A percentile compares a stretch with the other conserved stretches of the same genome.
Evolutionary conservation across 257 asterid genomes (phyloP).

Genomic region (Ilex aquifolium): DNA sequence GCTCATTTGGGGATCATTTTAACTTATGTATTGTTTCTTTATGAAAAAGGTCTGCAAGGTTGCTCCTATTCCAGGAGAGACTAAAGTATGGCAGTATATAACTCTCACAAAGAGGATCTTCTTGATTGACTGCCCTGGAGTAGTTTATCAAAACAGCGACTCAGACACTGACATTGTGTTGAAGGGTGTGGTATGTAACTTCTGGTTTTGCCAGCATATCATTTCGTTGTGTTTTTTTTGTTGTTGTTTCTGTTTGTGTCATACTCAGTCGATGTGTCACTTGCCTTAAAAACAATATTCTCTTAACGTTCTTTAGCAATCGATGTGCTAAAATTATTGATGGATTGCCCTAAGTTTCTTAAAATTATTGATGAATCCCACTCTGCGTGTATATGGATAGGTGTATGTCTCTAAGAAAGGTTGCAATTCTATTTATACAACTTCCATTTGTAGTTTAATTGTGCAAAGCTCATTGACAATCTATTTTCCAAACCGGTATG

Average conservation of each 20-base stretch:
- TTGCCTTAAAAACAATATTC: neutral
- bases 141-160: slow-evolving; percentile 77
- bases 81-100: slow-evolving; percentile 98
- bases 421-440: neutral
- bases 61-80: slow-evolving; percentile 98
- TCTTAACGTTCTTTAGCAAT: neutral
- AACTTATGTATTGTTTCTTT: slow-evolving; percentile 1
- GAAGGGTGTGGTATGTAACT: slow-evolving; percentile 89
- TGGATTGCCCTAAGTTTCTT: slow-evolving; percentile 1
- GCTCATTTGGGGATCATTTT: slow-evolving; percentile 1
- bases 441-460: neutral
- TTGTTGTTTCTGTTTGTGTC: neutral
- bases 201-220: neutral
- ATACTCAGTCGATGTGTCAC: neutral
- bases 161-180: slow-evolving; percentile 87
- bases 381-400: neutral
- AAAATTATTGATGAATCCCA: neutral
- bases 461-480: neutral
- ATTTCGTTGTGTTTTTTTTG: slow-evolving; percentile 6
- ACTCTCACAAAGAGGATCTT: slow-evolving; percentile 85
- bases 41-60: slow-evolving; percentile 75
- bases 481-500: slow-evolving; percentile 4
- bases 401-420: too few species aligned
- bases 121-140: slow-evolving; percentile 96
- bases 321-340: neutral